Evolutionary conservation across 768 basidiomycete species (phyloP), one percentile per base, ranked within the genome.

Genomic region (Suillus paluster): DNA sequence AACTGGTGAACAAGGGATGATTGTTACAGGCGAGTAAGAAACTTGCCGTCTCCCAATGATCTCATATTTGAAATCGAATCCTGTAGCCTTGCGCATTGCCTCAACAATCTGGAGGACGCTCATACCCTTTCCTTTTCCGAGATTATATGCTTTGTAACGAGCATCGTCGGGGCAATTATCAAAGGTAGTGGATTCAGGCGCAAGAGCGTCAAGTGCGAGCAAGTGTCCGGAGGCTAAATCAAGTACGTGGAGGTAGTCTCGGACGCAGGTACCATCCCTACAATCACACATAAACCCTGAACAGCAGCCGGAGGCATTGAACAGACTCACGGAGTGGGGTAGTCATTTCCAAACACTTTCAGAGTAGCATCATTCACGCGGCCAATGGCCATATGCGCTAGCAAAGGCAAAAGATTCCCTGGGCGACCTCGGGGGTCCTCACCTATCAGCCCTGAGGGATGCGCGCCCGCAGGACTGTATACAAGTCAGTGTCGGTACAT

Each of bases 361-460:
- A 90, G 72, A 9, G 83, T 84, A 23, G 77, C 68, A 49, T 90
- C 88, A 61, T 87, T 84, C 66, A 94, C 85, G 55, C 95, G 88
- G 34, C 97, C 97, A 59, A 95, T 79, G 6, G 97, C 96, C 85
- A 98, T 97, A 50, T 97, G 95, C 8, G 95, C 92, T 42, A 99
- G 86, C 10, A 99, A 80, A 8, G 97, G 97, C 34, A 99, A 79
- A 45, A 99, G 83, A 76, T 99, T 99, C 58, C 92, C 95, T 8
- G 97, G 97, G 59, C 94, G 88, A 41, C 97, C 97, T 52, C 85
- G 82, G n/a, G 97, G 97, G 70, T 98, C 96, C 76, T 99, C 97
- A 23, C 97, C 97, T 58, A 99, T 96, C 63, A 81, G 76, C 45
- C 97, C 97, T 23, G 95, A 97, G 2, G 95, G 94, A 75, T 99